Evolutionary conservation across 129 eudicot genomes (phyloP).

Genomic region (Solidago caesia): DNA sequence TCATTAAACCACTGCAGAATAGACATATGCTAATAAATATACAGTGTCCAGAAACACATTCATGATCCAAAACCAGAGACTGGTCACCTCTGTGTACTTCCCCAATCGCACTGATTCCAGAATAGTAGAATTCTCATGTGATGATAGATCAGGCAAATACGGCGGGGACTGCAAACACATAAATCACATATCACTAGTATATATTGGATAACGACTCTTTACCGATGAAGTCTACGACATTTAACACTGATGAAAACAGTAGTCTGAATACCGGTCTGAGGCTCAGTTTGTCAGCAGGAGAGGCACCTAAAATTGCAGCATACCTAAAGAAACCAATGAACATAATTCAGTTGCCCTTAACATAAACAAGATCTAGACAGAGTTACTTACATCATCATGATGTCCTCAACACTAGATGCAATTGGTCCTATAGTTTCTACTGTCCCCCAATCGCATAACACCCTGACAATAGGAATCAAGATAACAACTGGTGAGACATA

Average conservation of each 20-base stretch:
- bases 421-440: constrained; percentile 85
- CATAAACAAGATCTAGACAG: background rate
- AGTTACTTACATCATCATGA: constrained; percentile 73
- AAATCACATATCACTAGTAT: background rate
- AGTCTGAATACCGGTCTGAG: constrained; percentile 57
- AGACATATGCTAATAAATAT: constrained; percentile 5
- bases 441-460: constrained; percentile 59
- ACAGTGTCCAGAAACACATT: constrained; percentile 6
- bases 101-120: constrained; percentile 70
- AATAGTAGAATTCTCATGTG: constrained; percentile 39
- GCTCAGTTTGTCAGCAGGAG: constrained; percentile 54
- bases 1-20: constrained; percentile 87
- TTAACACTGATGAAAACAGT: background rate
- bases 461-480: constrained; percentile 26
- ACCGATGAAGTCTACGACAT: background rate
- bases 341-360: background rate
- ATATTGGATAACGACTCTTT: background rate
- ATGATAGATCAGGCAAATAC: constrained; percentile 66
- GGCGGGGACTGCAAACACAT: constrained; percentile 60
- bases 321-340: constrained; percentile 56
- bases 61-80: background rate
- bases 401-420: constrained; percentile 86
- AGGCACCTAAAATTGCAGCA: constrained; percentile 84
- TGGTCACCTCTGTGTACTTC: constrained; percentile 76
- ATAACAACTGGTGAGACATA: too few species aligned